Evolutionary conservation across 2,329 filamentous ascomycete genomes (phyloP), one percentile per base, ranked within the genome.

Genomic region (Cladosporium sp.): DNA sequence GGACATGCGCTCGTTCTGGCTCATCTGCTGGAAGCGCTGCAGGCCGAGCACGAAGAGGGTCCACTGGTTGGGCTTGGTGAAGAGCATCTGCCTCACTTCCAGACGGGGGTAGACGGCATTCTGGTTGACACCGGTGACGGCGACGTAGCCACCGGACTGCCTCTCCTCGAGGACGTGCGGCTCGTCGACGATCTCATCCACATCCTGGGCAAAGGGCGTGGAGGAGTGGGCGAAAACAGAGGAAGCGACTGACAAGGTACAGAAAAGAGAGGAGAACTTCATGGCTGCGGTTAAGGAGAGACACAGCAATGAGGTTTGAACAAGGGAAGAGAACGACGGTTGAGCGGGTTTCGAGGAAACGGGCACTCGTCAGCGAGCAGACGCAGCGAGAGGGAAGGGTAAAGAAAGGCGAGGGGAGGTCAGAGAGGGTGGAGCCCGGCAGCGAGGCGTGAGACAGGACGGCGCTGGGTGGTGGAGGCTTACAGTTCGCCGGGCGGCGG

Each of bases 11-110:
- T 52, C 37, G 51, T 44, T 54, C 42, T 60, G 57, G n/a, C 38
- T 18, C 43, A 53, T 53, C 9, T 43, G 43, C 9, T 61, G 53
- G 54, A 60, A 64, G 22, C 49, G 49, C 41, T 62, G 60, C 51
- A 64, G 44, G n/a, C 55, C 62, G 11, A 62, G 58, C 9, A 64
- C 42, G 43, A 61, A 52, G 14, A 64, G 59, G 9, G 53, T 58
- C 49, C 52, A 63, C 46, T 61, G 59, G 32, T 61, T 57, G 16
- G 58, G 59, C 50, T 58, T 51, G 32, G 56, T 54, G 44, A 33
- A 53, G 19, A 54, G 48, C 59, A 64, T 58, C 48, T 62, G 54
- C 16, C 62, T 43, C 19, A 64, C 46, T 43, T 64, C 62, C 19
- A 62, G 48, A 28, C 62, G 61, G 35, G 61, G 61, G 32, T 59